Conservation (phyloP, 176 grass and related monocot genomes). For the Bothriochloa decipiens region DNA sequence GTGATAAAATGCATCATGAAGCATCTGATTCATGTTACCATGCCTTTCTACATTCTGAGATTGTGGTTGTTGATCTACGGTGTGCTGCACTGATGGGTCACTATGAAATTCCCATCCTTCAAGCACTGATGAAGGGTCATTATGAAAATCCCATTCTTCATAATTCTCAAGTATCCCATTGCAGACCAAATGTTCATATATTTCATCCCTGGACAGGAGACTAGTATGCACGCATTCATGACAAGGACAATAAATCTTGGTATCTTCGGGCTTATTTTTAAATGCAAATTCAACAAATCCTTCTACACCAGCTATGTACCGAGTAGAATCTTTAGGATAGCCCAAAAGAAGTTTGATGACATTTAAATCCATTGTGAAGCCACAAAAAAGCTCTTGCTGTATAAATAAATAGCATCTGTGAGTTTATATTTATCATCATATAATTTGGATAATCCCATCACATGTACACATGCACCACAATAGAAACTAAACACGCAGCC, state of each 20-base stretch:
- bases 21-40: too few species aligned
- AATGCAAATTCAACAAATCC: conserved; percentile 25
- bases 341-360: too few species aligned
- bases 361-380: too few species aligned
- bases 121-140: not conserved
- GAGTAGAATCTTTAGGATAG: not conserved
- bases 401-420: too few species aligned
- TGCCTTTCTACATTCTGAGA: too few species aligned
- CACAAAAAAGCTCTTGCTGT: too few species aligned
- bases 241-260: conserved; percentile 22
- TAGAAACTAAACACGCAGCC: too few species aligned
- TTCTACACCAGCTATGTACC: conserved; percentile 8
- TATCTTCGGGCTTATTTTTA: conserved; percentile 8
- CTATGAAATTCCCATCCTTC: conserved; percentile 17
- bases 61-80: not conserved
- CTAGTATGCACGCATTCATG: not conserved
- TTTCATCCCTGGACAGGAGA: too few species aligned
- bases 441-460: too few species aligned
- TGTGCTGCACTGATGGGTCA: not conserved
- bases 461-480: too few species aligned
- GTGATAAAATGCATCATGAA: too few species aligned
- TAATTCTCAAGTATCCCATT: conserved; percentile 5
- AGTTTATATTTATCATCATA: too few species aligned
- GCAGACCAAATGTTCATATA: not conserved
- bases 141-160: conserved; percentile 20